Base-by-base conservation (phyloP, 2,329 filamentous ascomycete genomes). In the Aurifilum marmelostoma region DNA sequence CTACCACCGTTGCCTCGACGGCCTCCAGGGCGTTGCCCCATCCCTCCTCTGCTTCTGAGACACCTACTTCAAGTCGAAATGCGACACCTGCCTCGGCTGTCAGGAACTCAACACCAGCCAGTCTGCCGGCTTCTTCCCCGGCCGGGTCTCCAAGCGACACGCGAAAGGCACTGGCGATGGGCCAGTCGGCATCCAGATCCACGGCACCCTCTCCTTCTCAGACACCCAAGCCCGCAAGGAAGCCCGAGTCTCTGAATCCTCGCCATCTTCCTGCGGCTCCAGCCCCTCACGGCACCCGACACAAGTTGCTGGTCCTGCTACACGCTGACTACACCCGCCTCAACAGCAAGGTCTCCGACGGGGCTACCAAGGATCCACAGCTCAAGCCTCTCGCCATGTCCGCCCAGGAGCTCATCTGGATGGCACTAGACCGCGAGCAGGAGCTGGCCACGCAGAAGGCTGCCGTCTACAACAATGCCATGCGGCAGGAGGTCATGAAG, bases 401-500 rank as follows among this genome's bases (percentile, higher is more conserved):
- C 1, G 83, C 88, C 1, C 88, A 92, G 75, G 86, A 90, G 60
- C 82, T 94, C 29, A 91, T 94, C 71, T 87, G 85, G 73, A 83
- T 88, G 71, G 88, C 89, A 0, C 81, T 95, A 1, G 91, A 95
- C 73, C 89, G 94, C 70, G 97, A 99, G 80, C 89, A 97, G 76
- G 87, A 87, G 47, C 82, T 88, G 9, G 94, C 94, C 1, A 83
- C 83, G 16, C 88, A 90, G 21, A 90, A 90, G 70, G 81, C 85
- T 1, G 80, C 85, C 0, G 88, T 98, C 37, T 99, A 99, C 75
- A 83, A 86, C 9, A 97, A 97, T 74, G 83, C 94, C 34, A 88
- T 98, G 77, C 97, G 94, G 76, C 92, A 93, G 73, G 89, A 89
- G 43, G 91, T 98, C 69, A 85, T 91, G 74, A 84, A 85, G 58